Percentiles rank a stretch among this genome's conserved stretches.
Evolutionary conservation across 768 basidiomycete species (phyloP).

Genomic region (Chalciporus piperatus): DNA sequence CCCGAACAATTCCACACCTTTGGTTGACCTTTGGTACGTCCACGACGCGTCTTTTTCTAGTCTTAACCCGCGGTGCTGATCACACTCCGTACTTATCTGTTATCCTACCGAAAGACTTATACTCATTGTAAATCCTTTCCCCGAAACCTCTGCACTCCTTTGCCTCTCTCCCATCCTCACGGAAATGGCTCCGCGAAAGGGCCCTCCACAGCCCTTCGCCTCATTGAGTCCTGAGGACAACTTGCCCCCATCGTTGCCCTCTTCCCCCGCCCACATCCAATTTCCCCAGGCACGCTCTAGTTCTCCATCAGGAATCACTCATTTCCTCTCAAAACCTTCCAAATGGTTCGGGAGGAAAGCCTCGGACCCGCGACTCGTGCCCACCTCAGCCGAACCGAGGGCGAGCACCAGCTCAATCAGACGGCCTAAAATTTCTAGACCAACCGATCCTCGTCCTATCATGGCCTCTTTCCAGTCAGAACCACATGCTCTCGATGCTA

Average conservation of each 20-base stretch:
- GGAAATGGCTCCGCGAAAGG: slow-evolving; percentile 49
- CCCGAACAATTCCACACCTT: neutral
- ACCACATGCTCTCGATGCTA: slow-evolving; percentile 45
- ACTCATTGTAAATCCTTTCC: slow-evolving; percentile 2
- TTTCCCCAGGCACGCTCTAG: slow-evolving; percentile 51
- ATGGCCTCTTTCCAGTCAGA: slow-evolving; percentile 45
- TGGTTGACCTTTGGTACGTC: slow-evolving; percentile 13
- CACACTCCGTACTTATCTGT: neutral
- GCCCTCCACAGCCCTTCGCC: slow-evolving; percentile 39
- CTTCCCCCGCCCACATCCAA: slow-evolving; percentile 36
- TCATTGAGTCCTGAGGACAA: slow-evolving; percentile 40
- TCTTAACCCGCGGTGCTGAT: neutral
- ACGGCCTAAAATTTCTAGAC: slow-evolving; percentile 81
- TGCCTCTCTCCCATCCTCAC: neutral
- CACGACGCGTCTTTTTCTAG: slow-evolving; percentile 2
- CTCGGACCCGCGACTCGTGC: slow-evolving; percentile 47
- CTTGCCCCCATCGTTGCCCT: slow-evolving; percentile 20
- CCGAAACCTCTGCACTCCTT: slow-evolving; percentile 14
- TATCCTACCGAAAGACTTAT: neutral
- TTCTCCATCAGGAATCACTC: slow-evolving; percentile 63
- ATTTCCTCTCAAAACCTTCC: slow-evolving; percentile 63
- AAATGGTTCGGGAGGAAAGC: slow-evolving; percentile 70
- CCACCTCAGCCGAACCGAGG: slow-evolving; percentile 44
- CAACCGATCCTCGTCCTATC: slow-evolving; percentile 79
- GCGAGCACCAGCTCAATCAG: slow-evolving; percentile 47